These are phyloP conservation scores for Trametes punicea DNA, from an alignment of 768 basidiomycete species.

Conservation along the genomic window DNA sequence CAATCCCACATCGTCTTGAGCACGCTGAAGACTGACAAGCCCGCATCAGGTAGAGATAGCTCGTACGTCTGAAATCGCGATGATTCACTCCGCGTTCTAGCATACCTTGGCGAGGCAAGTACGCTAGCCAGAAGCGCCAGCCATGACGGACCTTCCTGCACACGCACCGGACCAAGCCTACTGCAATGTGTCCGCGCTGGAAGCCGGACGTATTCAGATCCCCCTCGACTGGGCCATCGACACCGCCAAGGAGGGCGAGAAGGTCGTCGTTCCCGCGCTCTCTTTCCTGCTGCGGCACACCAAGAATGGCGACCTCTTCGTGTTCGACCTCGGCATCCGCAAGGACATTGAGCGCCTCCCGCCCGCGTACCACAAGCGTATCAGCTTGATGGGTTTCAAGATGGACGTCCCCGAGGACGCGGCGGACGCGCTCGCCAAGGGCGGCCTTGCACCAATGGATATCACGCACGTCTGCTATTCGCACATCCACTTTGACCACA, in stretches of 20 bases:
- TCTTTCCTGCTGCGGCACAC: slow-evolving; percentile 53
- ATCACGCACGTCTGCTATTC: slow-evolving; percentile 46
- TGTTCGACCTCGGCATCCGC: slow-evolving; percentile 56
- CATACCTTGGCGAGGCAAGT: too few species aligned
- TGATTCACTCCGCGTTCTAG: too few species aligned
- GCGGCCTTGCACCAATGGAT: slow-evolving; percentile 42
- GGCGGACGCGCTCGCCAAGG: slow-evolving; percentile 46
- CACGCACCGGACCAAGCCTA: slow-evolving; percentile 9
- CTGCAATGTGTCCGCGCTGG: slow-evolving; percentile 13
- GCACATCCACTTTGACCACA: slow-evolving; percentile 54
- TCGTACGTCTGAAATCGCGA: too few species aligned
- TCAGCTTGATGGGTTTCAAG: slow-evolving; percentile 9
- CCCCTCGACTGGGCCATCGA: slow-evolving; percentile 12
- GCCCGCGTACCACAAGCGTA: neutral
- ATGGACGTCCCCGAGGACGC: slow-evolving; percentile 29
- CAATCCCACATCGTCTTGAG: too few species aligned
- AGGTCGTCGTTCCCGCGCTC: slow-evolving; percentile 38
- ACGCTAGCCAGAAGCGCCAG: neutral
- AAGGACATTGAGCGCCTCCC: slow-evolving; percentile 32
- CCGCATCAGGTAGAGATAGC: too few species aligned
- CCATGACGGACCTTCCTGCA: slow-evolving; percentile 2
- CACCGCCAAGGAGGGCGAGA: slow-evolving; percentile 11
- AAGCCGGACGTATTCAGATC: slow-evolving; percentile 3
- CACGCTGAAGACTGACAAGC: too few species aligned
- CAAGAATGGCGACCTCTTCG: slow-evolving; percentile 28